These are phyloP conservation scores for Extremus antarcticus DNA, from an alignment of 495 filamentous ascomycete species.

Conservation along the genomic window DNA sequence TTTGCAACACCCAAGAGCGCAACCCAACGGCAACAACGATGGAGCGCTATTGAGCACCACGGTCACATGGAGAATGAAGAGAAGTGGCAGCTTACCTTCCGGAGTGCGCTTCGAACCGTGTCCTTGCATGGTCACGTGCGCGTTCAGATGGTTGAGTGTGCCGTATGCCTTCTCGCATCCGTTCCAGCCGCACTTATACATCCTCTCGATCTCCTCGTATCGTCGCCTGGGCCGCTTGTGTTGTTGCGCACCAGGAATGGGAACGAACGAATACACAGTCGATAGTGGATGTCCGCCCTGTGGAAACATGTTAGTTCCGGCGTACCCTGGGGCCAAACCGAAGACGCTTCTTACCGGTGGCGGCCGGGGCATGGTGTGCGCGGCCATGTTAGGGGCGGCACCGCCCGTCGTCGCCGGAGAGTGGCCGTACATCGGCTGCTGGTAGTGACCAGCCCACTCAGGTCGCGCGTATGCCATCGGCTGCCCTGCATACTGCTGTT, in stretches of 20 bases:
- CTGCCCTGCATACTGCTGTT: conserved; percentile 49
- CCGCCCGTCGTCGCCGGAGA: conserved; percentile 41
- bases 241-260: conserved; percentile 93
- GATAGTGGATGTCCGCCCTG: conserved; percentile 41
- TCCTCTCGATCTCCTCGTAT: conserved; percentile 97
- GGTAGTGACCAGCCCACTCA: conserved; percentile 66
- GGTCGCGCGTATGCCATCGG: conserved; percentile 59
- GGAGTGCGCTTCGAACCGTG: conserved; percentile 88
- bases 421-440: conserved; percentile 40
- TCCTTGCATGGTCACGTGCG: conserved; percentile 96
- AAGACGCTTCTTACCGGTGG: conserved; percentile 26
- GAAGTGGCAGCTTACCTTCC: conserved; percentile 60
- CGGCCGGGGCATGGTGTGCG: conserved; percentile 27
- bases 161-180: conserved; percentile 97
- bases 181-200: conserved; percentile 99
- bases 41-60: conserved; percentile 1
- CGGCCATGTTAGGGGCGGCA: conserved; percentile 27
- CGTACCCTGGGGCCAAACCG: not conserved
- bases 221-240: conserved; percentile 90
- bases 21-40: not conserved
- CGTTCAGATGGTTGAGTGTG: conserved; percentile 91
- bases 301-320: conserved; percentile 8
- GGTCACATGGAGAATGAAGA: conserved; percentile 6
- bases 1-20: conserved; percentile 8
- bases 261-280: conserved; percentile 90